Evolutionary conservation across 2,329 filamentous ascomycete genomes (phyloP).

Genomic region (Calycina herbarum): DNA sequence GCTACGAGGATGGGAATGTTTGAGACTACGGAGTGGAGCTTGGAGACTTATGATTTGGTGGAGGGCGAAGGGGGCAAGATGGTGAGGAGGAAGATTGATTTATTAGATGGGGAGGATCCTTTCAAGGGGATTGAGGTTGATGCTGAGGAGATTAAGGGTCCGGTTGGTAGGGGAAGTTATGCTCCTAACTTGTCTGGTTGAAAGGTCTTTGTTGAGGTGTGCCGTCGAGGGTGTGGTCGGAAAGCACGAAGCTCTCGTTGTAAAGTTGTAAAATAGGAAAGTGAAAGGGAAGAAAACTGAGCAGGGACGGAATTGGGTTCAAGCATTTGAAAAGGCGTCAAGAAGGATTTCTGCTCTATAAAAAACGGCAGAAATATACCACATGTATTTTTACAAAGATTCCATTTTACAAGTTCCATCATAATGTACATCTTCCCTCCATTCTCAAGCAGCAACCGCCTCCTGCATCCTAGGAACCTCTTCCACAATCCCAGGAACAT

Average conservation of each 20-base stretch:
- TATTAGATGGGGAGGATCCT: slow-evolving; percentile 72
- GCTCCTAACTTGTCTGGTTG: slow-evolving; percentile 34
- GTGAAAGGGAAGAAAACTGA: slow-evolving; percentile 6
- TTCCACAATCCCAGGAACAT: slow-evolving; percentile 52
- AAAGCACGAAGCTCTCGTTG: slow-evolving; percentile 8
- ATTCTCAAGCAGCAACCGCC: slow-evolving; percentile 43
- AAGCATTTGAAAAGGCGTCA: slow-evolving; percentile 23
- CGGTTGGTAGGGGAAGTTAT: slow-evolving; percentile 41
- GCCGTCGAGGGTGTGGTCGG: neutral
- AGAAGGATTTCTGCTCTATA: slow-evolving; percentile 29
- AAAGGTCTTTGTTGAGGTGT: slow-evolving; percentile 18
- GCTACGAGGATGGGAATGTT: slow-evolving; percentile 65
- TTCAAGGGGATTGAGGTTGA: slow-evolving; percentile 55
- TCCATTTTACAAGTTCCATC: slow-evolving; percentile 31
- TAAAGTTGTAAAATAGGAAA: slow-evolving; percentile 12
- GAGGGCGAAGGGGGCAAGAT: slow-evolving; percentile 47
- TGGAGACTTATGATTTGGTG: slow-evolving; percentile 63
- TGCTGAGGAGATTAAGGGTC: slow-evolving; percentile 44
- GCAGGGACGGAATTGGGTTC: slow-evolving; percentile 10
- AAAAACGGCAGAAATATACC: slow-evolving; percentile 29
- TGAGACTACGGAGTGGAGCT: slow-evolving; percentile 86
- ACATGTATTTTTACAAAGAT: slow-evolving; percentile 28
- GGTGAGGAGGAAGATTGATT: slow-evolving; percentile 54
- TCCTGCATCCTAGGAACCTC: slow-evolving; percentile 44
- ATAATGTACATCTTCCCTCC: slow-evolving; percentile 27